Conservation (phyloP, 768 basidiomycete species). For the Lentinula detonsa region DNA sequence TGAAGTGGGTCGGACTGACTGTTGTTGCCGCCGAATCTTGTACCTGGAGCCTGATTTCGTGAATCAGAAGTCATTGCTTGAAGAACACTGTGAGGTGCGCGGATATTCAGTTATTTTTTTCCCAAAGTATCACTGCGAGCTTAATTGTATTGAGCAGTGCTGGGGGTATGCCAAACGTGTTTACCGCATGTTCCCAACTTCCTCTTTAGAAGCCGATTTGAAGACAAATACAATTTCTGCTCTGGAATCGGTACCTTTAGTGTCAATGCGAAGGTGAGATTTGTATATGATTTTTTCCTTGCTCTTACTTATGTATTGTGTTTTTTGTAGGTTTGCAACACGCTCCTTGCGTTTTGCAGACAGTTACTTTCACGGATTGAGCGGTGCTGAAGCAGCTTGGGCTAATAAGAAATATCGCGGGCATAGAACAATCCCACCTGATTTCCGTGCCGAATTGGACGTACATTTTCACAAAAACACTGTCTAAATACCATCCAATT, state of each 20-base stretch:
- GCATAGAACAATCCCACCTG: constrained; percentile 5
- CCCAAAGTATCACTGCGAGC: constrained; percentile 22
- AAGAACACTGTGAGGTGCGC: constrained; percentile 10
- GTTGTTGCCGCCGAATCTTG: constrained; percentile 20
- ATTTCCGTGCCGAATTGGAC: too few relatives aligned
- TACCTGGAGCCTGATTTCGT: constrained; percentile 26
- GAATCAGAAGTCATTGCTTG: not conserved
- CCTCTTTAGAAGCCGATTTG: constrained; percentile 17
- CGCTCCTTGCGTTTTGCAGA: constrained; percentile 17
- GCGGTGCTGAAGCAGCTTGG: constrained; percentile 17
- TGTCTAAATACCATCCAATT: too few relatives aligned
- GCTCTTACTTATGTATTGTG: not conserved
- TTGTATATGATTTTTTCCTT: not conserved
- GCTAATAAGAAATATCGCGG: constrained; percentile 16
- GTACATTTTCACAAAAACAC: too few relatives aligned
- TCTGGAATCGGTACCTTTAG: constrained; percentile 18
- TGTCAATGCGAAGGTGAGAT: constrained; percentile 10
- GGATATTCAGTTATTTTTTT: constrained; percentile 21
- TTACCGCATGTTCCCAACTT: constrained; percentile 14
- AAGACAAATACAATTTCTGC: constrained; percentile 17
- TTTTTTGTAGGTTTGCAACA: constrained; percentile 15
- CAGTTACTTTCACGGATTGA: constrained; percentile 18
- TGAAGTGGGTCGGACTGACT: constrained; percentile 1
- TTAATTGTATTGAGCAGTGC: constrained; percentile 21
- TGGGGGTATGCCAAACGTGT: constrained; percentile 18